These are phyloP conservation scores for Heliamphora pulchella DNA, from an alignment of 179 eudicot species.

Conservation along the genomic window DNA sequence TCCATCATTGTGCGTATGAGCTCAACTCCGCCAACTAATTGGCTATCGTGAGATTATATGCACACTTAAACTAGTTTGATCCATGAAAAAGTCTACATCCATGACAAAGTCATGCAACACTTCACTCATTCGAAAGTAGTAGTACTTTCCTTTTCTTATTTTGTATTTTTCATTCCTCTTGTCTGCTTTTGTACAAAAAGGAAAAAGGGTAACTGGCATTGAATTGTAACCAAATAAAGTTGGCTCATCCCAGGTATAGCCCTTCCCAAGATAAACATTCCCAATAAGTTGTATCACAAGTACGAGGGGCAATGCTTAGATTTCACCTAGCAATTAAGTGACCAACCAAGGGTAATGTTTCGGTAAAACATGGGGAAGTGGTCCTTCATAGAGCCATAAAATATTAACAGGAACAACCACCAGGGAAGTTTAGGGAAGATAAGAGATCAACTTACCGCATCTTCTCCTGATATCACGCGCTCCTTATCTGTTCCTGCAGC, in stretches of 20 bases:
- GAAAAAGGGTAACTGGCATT: not conserved
- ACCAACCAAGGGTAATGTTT: not conserved
- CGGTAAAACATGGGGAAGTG: not conserved
- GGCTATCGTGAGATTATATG: not conserved
- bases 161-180: no score
- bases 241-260: not conserved
- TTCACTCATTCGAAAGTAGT: not conserved
- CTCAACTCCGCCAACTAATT: not conserved
- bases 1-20: not conserved
- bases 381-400: not conserved
- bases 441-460: slow-evolving; percentile 57
- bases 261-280: no score
- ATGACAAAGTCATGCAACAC: not conserved
- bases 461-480: slow-evolving; percentile 82
- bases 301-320: not conserved
- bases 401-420: not conserved
- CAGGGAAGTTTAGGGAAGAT: not conserved
- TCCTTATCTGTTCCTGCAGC: slow-evolving; percentile 99
- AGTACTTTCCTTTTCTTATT: not conserved
- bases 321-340: not conserved
- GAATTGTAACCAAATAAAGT: not conserved
- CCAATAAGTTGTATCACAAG: not conserved
- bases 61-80: not conserved
- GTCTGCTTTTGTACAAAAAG: not conserved
- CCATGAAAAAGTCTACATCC: not conserved